Evolutionary conservation across 768 basidiomycete genomes (phyloP), one percentile per base, ranked within the genome.

Genomic region (Lactifluus piperatus): DNA sequence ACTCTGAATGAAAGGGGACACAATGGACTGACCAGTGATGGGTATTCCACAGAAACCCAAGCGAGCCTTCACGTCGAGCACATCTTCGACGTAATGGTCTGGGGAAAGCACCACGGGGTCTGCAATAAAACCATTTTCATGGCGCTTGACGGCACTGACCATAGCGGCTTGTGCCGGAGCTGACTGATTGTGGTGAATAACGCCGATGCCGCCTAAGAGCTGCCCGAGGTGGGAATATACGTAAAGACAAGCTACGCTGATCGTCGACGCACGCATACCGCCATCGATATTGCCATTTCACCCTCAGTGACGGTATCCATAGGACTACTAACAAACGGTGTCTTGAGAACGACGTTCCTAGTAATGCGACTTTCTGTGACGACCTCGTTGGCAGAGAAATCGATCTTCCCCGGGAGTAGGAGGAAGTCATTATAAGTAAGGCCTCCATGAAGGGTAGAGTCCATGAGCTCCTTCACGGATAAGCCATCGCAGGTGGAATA

Each of bases 241-340:
- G 57, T 48, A 54, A 63, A 58, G 6, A n/a, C 2, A 14, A 13
- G 48, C 13, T 27, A 58, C 36, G 49, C 34, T 48, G 27, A 29
- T 52, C 30, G 46, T 47, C 52, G 47, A 39, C 34, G 57, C 14
- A 57, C 24, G 64, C 56, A 73, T 87, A 94, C 91, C 73, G 93
- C 92, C 80, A 95, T 84, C 51, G 86, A 77, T 69, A 95, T 92
- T 30, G 91, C 92, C 91, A 94, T 95, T 60, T 91, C 84, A 54
- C 81, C 83, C 74, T 97, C 97, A 1, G 97, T 98, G 66, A 98
- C 97, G 46, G 97, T 99, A 76, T 99, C 97, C 97, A 99, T 99
- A 16, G 97, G 95, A 52, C 91, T 94, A 71, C 92, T 95, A 77
- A 97, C 78, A 75, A 99, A 95, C 0, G 95, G 97, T 0, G 94